Percentiles rank a stretch among this genome's conserved stretches.
Conservation (phyloP, 306 rosid genomes). For the Nissolia schottii region DNA sequence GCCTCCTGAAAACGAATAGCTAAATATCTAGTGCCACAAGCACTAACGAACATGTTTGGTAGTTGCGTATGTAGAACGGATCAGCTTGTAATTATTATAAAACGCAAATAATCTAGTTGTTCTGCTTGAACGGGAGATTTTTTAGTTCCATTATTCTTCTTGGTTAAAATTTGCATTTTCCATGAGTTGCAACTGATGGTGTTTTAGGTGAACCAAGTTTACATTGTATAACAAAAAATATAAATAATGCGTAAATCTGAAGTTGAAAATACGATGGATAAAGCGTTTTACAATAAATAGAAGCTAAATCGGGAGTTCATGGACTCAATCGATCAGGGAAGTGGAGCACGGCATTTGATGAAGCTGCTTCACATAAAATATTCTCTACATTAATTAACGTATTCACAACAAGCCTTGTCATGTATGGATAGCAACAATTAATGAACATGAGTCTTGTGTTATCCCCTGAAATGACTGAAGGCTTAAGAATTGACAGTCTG, state of each 20-base stretch:
- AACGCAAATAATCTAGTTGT: not conserved
- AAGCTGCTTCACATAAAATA: too few relatives aligned
- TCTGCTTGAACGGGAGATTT: not conserved
- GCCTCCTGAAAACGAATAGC: not conserved
- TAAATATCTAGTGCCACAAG: not conserved
- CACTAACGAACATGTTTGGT: not conserved
- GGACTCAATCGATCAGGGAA: not conserved
- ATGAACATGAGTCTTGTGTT: not conserved
- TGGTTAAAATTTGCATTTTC: not conserved
- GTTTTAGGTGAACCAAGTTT: not conserved
- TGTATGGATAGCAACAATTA: not conserved
- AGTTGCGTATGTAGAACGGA: not conserved
- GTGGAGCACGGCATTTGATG: too few relatives aligned
- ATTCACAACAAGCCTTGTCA: not conserved
- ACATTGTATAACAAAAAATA: too few relatives aligned
- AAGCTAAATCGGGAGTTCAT: not conserved
- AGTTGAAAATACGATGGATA: not conserved
- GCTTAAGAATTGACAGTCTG: too few relatives aligned
- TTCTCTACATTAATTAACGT: too few relatives aligned
- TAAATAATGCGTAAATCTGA: not conserved
- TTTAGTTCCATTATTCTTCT: not conserved
- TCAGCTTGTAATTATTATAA: not conserved
- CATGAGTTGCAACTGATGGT: not conserved
- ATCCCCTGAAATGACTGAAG: not conserved
- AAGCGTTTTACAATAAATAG: not conserved